Evolutionary conservation across 352 stramenopile genomes (phyloP), one percentile per base, ranked within the genome.

Genomic region (Globisporangium camurandrum): DNA sequence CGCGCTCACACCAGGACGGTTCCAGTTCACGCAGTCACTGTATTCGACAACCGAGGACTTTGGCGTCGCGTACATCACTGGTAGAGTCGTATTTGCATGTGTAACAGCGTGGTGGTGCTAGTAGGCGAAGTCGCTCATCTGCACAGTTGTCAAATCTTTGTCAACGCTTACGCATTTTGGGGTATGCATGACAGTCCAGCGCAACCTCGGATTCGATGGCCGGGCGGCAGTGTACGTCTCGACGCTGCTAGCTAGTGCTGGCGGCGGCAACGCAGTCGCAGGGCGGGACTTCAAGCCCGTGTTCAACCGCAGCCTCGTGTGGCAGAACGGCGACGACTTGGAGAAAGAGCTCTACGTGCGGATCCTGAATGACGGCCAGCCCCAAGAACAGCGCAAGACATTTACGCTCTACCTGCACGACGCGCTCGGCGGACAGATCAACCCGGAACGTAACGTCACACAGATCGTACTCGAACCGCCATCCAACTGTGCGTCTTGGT

Each of bases 301-400:
- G 6, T 84, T 71, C 54, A 89, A 89, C 52, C 49, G 70, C 19
- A 89, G 77, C 59, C 53, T 89, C n/a, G 63, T 85, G 27, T 89
- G 77, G 77, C 71, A 89, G 34, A 75, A 89, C 50, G 71, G 77
- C 20, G 75, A 87, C 36, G 69, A 82, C 48, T 57, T 70, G 8
- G 77, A 89, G 53, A 81, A 80, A 48, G 66, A 77, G 33, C 61
- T 89, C 2, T 86, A 87, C 49, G 34, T 89, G 8, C 64, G 65
- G 9, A 49, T 89, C 3, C 64, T 84, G 23, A 87, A 89, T 34
- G 77, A 89, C 23, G 65, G 62, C 0, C 49, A 48, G 2, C 72
- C 77, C 0, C 70, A 89, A 49, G 72, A 87, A 44, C 46, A 14
- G 4, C 12, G 54, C 26, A 83, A 86, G 51, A 66, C 26, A 6